Evolutionary conservation across 805 yeast species (phyloP).

Genomic region (Cyberlindnera maclurae): DNA sequence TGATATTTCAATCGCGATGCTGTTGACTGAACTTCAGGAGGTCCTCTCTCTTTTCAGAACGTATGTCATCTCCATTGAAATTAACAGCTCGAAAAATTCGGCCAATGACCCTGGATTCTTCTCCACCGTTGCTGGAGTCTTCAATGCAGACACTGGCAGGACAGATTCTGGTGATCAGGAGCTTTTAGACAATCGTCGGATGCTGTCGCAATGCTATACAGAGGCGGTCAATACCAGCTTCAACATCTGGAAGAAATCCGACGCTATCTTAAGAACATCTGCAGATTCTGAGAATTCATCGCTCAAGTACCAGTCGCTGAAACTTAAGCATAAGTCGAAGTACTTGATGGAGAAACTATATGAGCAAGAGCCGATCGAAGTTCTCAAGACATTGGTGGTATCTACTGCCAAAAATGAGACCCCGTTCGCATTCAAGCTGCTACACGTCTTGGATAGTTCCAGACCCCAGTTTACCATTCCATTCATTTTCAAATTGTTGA

Average conservation of each 20-base stretch:
- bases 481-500: constrained; percentile 49
- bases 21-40: constrained; percentile 58
- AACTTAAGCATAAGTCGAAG: constrained; percentile 64
- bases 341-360: constrained; percentile 58
- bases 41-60: constrained; percentile 37
- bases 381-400: constrained; percentile 56
- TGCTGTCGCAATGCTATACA: constrained; percentile 43
- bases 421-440: constrained; percentile 43
- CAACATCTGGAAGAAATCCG: constrained; percentile 68
- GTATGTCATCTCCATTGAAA: constrained; percentile 47
- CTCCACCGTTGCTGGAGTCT: constrained; percentile 69
- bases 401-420: constrained; percentile 8
- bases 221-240: constrained; percentile 49
- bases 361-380: constrained; percentile 64
- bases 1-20: constrained; percentile 38
- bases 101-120: constrained; percentile 44
- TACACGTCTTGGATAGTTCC: constrained; percentile 82
- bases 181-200: constrained; percentile 13
- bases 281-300: constrained; percentile 27
- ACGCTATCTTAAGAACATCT: constrained; percentile 24
- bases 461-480: constrained; percentile 72
- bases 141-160: constrained; percentile 50
- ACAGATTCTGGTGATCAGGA: constrained; percentile 3
- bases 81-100: constrained; percentile 19
- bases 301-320: constrained; percentile 41